phyloP scores from a whole-genome alignment of 108 stramenopile species.

The Cyclostephanos tholiformis region DNA sequence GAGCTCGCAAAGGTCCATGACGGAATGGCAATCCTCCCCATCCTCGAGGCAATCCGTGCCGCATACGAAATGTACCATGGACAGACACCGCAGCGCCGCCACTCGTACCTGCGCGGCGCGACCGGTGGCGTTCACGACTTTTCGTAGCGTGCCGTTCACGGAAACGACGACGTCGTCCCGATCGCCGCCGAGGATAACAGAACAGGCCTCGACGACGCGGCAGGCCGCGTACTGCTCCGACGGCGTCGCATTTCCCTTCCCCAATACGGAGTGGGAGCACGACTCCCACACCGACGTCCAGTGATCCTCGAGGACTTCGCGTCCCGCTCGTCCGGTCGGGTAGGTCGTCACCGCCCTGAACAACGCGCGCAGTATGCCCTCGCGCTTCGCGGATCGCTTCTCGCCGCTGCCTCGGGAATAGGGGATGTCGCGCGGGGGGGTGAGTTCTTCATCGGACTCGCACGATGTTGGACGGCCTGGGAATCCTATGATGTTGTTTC shows the following conservation, averaged over 20 bases:
- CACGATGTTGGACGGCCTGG: too few relatives aligned
- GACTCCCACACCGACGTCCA: constrained; percentile 30
- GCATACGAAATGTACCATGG: constrained; percentile 72
- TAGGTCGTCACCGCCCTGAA: constrained; percentile 75
- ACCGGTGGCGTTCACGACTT: constrained; percentile 60
- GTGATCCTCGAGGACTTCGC: constrained; percentile 34
- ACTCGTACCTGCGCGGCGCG: constrained; percentile 66
- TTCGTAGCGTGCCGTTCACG: constrained; percentile 51
- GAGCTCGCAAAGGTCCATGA: constrained; percentile 74
- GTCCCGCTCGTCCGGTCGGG: constrained; percentile 47
- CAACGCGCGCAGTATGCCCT: constrained; percentile 50
- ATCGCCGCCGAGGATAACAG: constrained; percentile 62
- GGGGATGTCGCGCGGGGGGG: too few relatives aligned
- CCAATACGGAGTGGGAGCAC: constrained; percentile 42
- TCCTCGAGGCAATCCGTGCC: constrained; percentile 53
- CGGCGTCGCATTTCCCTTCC: constrained; percentile 49
- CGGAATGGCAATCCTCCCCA: constrained; percentile 38
- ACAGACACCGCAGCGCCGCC: constrained; percentile 73
- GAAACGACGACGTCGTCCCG: constrained; percentile 60
- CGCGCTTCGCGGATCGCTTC: constrained; percentile 69
- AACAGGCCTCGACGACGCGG: constrained; percentile 73
- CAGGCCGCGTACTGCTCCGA: constrained; percentile 88
- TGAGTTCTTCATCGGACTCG: too few relatives aligned
- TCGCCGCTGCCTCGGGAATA: too few relatives aligned
- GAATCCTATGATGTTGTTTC: too few relatives aligned